Conservation (phyloP, 2,329 filamentous ascomycete genomes). For the Ophiostoma quercus region DNA sequence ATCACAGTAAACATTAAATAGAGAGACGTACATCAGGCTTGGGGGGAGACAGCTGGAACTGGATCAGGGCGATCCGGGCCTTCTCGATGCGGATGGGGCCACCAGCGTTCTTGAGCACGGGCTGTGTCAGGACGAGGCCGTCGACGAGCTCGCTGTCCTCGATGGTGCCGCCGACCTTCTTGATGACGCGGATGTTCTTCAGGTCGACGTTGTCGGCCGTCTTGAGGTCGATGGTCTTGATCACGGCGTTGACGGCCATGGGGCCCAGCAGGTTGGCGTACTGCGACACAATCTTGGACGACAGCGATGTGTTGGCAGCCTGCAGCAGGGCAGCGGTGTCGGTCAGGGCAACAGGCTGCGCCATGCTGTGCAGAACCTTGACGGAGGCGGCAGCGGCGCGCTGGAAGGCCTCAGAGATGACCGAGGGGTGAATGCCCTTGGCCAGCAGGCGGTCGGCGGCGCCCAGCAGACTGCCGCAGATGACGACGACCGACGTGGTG, state of each 20-base stretch:
- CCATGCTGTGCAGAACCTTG: slow-evolving; percentile 88
- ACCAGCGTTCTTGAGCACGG: slow-evolving; percentile 86
- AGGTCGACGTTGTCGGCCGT: slow-evolving; percentile 95
- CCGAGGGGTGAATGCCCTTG: slow-evolving; percentile 95
- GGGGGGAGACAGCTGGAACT: slow-evolving; percentile 96
- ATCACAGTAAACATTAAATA: neutral
- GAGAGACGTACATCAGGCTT: slow-evolving; percentile 72
- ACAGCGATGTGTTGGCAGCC: slow-evolving; percentile 93
- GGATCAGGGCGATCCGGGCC: slow-evolving; percentile 91
- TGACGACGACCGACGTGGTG: slow-evolving; percentile 96
- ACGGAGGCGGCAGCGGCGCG: slow-evolving; percentile 86
- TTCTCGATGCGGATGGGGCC: slow-evolving; percentile 94
- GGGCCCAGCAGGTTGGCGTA: slow-evolving; percentile 92
- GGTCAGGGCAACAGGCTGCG: slow-evolving; percentile 80
- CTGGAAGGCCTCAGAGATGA: slow-evolving; percentile 97
- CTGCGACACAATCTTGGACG: slow-evolving; percentile 97
- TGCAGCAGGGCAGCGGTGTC: slow-evolving; percentile 89
- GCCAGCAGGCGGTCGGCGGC: slow-evolving; percentile 84
- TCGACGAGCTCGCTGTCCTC: slow-evolving; percentile 98
- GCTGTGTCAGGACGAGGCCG: slow-evolving; percentile 85
- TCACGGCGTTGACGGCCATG: slow-evolving; percentile 95
- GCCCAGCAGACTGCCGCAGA: slow-evolving; percentile 88
- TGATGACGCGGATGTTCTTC: slow-evolving; percentile 92
- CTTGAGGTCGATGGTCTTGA: slow-evolving; percentile 92
- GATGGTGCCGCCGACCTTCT: slow-evolving; percentile 96